Conservation (phyloP, 179 eudicot genomes). For the Beta corolliflora region DNA sequence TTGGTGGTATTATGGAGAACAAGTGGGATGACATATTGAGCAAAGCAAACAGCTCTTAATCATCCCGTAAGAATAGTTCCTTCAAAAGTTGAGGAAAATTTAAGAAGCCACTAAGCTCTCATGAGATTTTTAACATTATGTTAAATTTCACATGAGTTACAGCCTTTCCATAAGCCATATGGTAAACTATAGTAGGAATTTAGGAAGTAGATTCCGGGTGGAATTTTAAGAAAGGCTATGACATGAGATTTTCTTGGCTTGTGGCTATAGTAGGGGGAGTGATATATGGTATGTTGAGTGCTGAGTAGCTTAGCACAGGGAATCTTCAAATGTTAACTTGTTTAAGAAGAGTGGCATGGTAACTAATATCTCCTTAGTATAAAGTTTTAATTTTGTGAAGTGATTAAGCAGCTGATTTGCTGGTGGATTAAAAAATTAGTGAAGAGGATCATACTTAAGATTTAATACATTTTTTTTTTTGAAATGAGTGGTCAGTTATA, state of each 20-base stretch:
- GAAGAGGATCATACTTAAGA: no score
- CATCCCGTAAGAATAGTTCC: not conserved
- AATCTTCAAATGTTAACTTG: not conserved
- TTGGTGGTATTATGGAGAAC: not conserved
- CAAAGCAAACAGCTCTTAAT: not conserved
- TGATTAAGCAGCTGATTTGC: not conserved
- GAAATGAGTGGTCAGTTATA: no score
- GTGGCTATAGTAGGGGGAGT: not conserved
- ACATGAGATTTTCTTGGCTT: not conserved
- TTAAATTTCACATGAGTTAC: not conserved
- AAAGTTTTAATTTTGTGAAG: not conserved
- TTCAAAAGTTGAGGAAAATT: not conserved
- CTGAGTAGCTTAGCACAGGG: not conserved
- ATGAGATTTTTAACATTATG: not conserved
- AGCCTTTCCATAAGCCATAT: no score
- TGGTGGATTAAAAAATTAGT: not conserved
- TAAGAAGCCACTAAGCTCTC: not conserved
- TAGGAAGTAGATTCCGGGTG: not conserved
- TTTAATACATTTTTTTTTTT: no score
- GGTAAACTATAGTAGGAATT: not conserved
- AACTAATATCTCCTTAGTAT: not conserved
- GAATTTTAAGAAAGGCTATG: not conserved
- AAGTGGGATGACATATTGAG: not conserved
- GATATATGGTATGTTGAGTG: not conserved
- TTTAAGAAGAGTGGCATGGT: not conserved